Evolutionary conservation across 2,329 filamentous ascomycete species (phyloP).

Genomic region (Neofusicoccum cordaticola): DNA sequence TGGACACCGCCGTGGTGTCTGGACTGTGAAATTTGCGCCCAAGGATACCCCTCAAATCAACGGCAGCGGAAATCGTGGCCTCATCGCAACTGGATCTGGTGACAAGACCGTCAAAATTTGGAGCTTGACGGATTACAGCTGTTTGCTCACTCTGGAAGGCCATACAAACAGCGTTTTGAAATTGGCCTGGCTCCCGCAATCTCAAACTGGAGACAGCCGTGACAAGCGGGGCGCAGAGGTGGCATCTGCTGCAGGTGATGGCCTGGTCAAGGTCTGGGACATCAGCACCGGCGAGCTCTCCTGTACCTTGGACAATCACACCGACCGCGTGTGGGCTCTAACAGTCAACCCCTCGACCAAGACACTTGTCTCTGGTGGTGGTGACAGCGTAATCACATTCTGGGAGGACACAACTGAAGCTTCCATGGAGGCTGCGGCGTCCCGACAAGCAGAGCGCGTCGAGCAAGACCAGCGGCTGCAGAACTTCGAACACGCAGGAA

Average conservation of each 20-base stretch:
- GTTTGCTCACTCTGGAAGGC: constrained; percentile 89
- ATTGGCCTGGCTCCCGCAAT: constrained; percentile 75
- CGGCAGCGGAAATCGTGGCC: constrained; percentile 66
- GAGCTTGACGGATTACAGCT: constrained; percentile 89
- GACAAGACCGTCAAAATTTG: constrained; percentile 96
- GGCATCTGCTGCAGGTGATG: constrained; percentile 87
- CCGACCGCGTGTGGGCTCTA: constrained; percentile 91
- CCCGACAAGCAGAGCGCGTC: constrained; percentile 73
- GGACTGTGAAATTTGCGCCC: constrained; percentile 89
- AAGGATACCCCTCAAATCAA: constrained; percentile 62
- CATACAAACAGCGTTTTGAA: constrained; percentile 96
- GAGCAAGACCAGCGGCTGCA: constrained; percentile 93
- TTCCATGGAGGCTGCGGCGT: constrained; percentile 71
- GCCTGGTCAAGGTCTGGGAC: constrained; percentile 95
- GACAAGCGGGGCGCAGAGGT: constrained; percentile 65
- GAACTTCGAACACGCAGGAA: constrained; percentile 84
- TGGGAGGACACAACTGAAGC: constrained; percentile 88
- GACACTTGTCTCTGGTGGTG: constrained; percentile 83
- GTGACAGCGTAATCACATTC: constrained; percentile 89
- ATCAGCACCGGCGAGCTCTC: constrained; percentile 79
- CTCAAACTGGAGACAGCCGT: constrained; percentile 31
- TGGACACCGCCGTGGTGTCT: constrained; percentile 92
- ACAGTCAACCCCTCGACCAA: constrained; percentile 63
- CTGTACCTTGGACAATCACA: constrained; percentile 92
- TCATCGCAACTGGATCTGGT: constrained; percentile 85